Evolutionary conservation across 345 rosid species (phyloP).

Genomic region (Boechera stricta): DNA sequence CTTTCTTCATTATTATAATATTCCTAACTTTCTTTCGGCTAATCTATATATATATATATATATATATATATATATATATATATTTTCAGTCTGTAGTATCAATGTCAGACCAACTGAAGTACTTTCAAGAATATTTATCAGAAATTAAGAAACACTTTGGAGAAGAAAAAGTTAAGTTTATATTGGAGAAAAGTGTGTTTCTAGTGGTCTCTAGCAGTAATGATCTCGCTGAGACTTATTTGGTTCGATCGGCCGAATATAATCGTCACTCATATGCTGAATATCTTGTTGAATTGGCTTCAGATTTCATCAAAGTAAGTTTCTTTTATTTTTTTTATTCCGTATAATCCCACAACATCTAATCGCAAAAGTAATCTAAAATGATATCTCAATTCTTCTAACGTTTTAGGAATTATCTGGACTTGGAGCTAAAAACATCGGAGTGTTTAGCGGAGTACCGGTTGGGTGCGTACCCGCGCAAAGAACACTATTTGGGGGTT

Average conservation of each 20-base stretch:
- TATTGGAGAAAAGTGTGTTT: conserved; percentile 40
- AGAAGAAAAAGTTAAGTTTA: conserved; percentile 37
- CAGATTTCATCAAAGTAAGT: conserved; percentile 31
- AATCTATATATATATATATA: not conserved
- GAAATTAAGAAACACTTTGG: conserved; percentile 36
- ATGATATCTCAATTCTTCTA: not conserved
- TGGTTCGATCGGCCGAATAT: not conserved
- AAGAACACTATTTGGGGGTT: conserved; percentile 40
- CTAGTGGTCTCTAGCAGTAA: conserved; percentile 43
- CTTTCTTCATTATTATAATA: not conserved
- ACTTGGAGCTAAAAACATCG: conserved; percentile 32
- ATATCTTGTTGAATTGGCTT: conserved; percentile 25
- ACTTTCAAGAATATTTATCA: conserved; percentile 40
- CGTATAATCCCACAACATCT: not conserved
- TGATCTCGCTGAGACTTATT: conserved; percentile 41
- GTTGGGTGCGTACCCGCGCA: conserved; percentile 39
- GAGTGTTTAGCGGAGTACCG: conserved; percentile 38
- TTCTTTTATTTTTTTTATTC: not conserved
- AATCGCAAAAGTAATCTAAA: not conserved
- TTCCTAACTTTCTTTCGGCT: not conserved
- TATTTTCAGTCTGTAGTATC: conserved; percentile 26
- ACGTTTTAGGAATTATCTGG: conserved; percentile 21
- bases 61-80: not conserved
- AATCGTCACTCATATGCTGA: conserved; percentile 37
- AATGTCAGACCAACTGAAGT: conserved; percentile 40